Evolutionary conservation across 73 alveolate genomes (phyloP), one percentile per base, ranked within the genome.

Genomic region (Paraurostyla sp.): DNA sequence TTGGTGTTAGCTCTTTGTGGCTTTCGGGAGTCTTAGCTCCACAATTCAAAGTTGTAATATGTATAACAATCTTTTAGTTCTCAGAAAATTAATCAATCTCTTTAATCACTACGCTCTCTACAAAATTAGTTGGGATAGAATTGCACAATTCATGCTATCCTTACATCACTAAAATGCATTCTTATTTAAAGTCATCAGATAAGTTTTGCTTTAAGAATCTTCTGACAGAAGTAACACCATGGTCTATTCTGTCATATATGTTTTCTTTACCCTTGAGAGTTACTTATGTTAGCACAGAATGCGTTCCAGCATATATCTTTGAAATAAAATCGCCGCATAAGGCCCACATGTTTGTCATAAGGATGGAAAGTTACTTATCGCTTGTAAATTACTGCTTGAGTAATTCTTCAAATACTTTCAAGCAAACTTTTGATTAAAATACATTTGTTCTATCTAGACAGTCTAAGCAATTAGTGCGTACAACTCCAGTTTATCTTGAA

Each of bases 361-460:
- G 22, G 9, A 30, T 27, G 48, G 50, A 54, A 45, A 62, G 29
- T 36, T 78, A 88, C 13, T 36, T 65, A 62, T 23, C 54, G 0
- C 56, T 15, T n/a, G 65, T 35, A 43, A 27, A 78, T 38, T 81
- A 76, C 69, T 27, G 36, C 51, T 81, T 63, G n/a, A 89, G 73
- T 2, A 49, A 15, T 23, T 81, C 78, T 33, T 80, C 91, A 29
- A 91, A 76, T 11, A 88, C 83, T 18, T 59, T 51, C 29, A 88
- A 57, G 20, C 84, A 95, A 0, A 95, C 78, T 29, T 89, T 91
- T 32, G 92, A 78, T 80, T 93, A 93, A 30, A 88, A 89, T 22
- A 91, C 94, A 83, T 97, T 97, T 40, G 99, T 97, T 83, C 99
- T 93, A 65, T 97, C 99, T 6, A 97, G 92, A 57, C 99, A 95